Conservation (phyloP, 2,329 filamentous ascomycete genomes). For the Cercospora sesami region DNA sequence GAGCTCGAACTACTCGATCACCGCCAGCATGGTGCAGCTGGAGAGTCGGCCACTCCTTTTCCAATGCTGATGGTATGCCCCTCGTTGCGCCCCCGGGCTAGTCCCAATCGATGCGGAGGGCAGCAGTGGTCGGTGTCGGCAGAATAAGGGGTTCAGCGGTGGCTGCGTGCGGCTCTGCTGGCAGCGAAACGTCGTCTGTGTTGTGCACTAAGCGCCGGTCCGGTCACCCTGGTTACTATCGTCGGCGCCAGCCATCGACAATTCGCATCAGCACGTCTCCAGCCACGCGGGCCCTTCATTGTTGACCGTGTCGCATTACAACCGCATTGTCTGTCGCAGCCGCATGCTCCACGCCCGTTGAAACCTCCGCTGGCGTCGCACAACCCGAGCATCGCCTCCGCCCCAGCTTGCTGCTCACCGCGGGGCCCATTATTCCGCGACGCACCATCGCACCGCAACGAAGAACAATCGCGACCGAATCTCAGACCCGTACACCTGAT, state of each 20-base stretch:
- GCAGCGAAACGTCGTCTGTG: conserved; percentile 1
- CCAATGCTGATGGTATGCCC: background rate
- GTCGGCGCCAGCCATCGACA: background rate
- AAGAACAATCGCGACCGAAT: background rate
- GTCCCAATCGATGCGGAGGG: background rate
- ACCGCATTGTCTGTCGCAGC: background rate
- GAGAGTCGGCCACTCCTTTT: background rate
- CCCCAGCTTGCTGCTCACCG: background rate
- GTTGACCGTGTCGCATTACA: background rate
- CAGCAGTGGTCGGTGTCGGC: background rate
- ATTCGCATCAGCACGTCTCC: background rate
- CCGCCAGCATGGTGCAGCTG: background rate
- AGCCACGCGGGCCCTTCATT: background rate
- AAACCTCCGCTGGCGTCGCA: background rate
- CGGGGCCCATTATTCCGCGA: background rate
- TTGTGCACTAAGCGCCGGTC: background rate
- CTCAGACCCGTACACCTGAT: background rate
- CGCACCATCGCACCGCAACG: background rate
- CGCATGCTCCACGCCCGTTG: background rate
- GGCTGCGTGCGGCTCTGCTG: background rate
- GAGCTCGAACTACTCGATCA: background rate
- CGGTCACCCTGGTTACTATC: conserved; percentile 1
- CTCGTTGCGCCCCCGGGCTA: background rate
- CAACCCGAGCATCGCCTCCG: background rate
- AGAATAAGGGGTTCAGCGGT: background rate